Percentiles rank a stretch among this genome's conserved stretches.
Conservation (phyloP, 148 eudicot species). For the Chenopodium album region DNA sequence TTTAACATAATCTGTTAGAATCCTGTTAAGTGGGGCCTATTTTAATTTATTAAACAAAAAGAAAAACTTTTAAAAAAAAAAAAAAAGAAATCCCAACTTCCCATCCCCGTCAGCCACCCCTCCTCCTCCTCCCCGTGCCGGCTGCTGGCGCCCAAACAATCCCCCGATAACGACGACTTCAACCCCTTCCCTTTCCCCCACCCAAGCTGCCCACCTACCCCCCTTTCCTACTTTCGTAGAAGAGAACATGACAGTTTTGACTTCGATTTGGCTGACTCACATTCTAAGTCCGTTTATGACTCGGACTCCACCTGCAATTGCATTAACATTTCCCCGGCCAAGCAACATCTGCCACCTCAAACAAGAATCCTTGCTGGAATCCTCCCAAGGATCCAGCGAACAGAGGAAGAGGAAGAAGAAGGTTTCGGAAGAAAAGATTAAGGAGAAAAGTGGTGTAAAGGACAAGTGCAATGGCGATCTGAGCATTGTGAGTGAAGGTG, state of each 20-base stretch:
- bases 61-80: too few species aligned
- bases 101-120: too few species aligned
- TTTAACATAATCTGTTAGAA: too few species aligned
- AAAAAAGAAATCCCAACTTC: too few species aligned
- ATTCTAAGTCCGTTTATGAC: conserved; percentile 12
- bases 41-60: too few species aligned
- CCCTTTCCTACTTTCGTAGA: neutral
- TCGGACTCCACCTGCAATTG: conserved; percentile 26
- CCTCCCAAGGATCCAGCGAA: conserved; percentile 19
- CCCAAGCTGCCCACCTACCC: too few species aligned
- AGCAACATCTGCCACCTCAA: conserved; percentile 24
- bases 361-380: conserved; percentile 31
- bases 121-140: too few species aligned
- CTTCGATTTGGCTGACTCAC: conserved; percentile 21
- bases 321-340: conserved; percentile 11
- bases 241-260: conserved; percentile 14
- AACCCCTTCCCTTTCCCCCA: too few species aligned
- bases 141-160: too few species aligned
- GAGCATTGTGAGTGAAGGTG: conserved; percentile 38
- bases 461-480: conserved; percentile 64
- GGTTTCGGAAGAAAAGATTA: conserved; percentile 50
- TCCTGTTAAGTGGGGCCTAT: too few species aligned
- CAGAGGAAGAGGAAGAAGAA: conserved; percentile 26
- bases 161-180: too few species aligned
- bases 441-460: conserved; percentile 77